These are phyloP conservation scores for Floccularia luteovirens DNA, from an alignment of 768 basidiomycete genomes.

Conservation along the genomic window DNA sequence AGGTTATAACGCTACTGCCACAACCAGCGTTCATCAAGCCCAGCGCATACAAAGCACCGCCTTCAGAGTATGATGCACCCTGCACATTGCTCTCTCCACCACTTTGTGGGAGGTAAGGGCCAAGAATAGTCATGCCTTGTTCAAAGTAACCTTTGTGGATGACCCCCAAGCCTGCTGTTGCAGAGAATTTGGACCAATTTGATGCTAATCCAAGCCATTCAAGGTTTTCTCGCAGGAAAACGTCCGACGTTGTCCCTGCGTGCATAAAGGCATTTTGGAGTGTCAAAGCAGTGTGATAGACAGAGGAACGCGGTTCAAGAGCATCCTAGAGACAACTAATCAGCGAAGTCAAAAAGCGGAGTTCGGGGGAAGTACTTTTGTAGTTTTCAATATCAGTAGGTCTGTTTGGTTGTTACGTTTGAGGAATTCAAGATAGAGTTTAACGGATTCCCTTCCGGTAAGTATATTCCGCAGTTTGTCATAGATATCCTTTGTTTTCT, in stretches of 20 bases:
- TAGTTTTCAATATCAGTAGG: constrained; percentile 83
- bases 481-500: constrained; percentile 58
- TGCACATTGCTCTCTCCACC: constrained; percentile 70
- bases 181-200: constrained; percentile 99
- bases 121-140: constrained; percentile 86
- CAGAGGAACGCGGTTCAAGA: constrained; percentile 89
- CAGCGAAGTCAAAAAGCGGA: neutral
- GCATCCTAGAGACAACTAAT: constrained; percentile 52
- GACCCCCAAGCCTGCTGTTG: constrained; percentile 93
- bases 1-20: constrained; percentile 68
- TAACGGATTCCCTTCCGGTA: constrained; percentile 86
- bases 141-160: constrained; percentile 97
- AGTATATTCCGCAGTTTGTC: constrained; percentile 79
- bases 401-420: constrained; percentile 93
- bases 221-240: constrained; percentile 90
- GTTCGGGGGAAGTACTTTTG: constrained; percentile 53
- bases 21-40: constrained; percentile 93
- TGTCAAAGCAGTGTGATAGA: constrained; percentile 95
- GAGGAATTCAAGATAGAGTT: constrained; percentile 92
- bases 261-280: constrained; percentile 98
- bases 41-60: constrained; percentile 91
- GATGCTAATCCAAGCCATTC: constrained; percentile 94
- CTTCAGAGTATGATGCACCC: constrained; percentile 87
- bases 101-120: constrained; percentile 84
- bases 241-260: constrained; percentile 94